Evolutionary conservation across 2,329 filamentous ascomycete species (phyloP).

Genomic region (Apiospora pterosperma): DNA sequence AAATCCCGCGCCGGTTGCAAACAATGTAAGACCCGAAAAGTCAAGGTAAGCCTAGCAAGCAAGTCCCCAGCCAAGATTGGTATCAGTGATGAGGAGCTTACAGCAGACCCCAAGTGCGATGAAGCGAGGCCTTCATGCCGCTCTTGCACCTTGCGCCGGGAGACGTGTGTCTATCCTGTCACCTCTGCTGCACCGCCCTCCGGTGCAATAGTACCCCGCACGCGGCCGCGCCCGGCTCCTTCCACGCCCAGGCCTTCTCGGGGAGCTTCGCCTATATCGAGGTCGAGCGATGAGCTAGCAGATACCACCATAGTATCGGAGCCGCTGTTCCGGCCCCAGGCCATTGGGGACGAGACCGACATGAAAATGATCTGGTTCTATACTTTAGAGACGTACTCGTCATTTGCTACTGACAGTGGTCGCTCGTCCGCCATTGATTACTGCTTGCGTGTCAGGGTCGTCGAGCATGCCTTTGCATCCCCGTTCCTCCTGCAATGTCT

Average conservation of each 20-base stretch:
- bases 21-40: slow-evolving; percentile 53
- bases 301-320: slow-evolving; percentile 23
- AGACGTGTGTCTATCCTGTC: slow-evolving; percentile 43
- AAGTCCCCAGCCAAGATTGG: background rate
- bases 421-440: slow-evolving; percentile 33
- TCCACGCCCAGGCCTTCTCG: background rate
- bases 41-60: slow-evolving; percentile 29
- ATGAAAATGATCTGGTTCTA: slow-evolving; percentile 57
- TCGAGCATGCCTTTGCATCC: slow-evolving; percentile 47
- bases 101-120: background rate
- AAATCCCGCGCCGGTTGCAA: slow-evolving; percentile 52
- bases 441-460: slow-evolving; percentile 43
- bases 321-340: slow-evolving; percentile 32
- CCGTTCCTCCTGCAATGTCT: slow-evolving; percentile 54
- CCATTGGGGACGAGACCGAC: slow-evolving; percentile 35
- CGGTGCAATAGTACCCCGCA: background rate
- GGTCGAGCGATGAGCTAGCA: background rate
- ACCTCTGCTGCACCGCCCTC: slow-evolving; percentile 12
- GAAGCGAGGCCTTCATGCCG: slow-evolving; percentile 48
- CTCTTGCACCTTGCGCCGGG: slow-evolving; percentile 44
- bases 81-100: background rate
- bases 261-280: slow-evolving; percentile 1
- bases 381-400: slow-evolving; percentile 40
- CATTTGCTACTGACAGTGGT: slow-evolving; percentile 40
- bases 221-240: background rate